Base-by-base conservation (phyloP, 2,329 filamentous ascomycete species). In the Epichloe bromicola region DNA sequence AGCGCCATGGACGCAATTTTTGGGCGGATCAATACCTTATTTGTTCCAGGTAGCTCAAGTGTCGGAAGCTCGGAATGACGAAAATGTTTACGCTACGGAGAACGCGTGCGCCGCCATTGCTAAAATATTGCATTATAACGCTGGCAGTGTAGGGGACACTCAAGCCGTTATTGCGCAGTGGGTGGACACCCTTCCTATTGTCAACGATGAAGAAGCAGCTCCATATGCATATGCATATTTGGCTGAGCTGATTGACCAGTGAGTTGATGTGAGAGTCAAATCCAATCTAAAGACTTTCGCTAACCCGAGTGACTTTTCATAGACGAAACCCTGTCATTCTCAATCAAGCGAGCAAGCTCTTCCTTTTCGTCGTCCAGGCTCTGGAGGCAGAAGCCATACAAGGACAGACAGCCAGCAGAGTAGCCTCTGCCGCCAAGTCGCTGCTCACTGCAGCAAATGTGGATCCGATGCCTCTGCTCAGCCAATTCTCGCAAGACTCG, bases 101-200 rank as follows among this genome's bases (percentile, higher is more conserved):
- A 98, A 98, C 64, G 91, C 91, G 6, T 96, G 88, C 59, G 91
- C 93, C 41, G 89, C 88, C 58, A 93, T 98, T 62, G 93, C 93
- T 37, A 98, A 98, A 76, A 91, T 98, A 49, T 74, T 98, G 57
- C 89, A 95, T 65, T 96, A 84, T 72, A 96, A 95, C 68, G 73
- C 82, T 23, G 75, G 75, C 58, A 86, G 86, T 63, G 83, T 98
- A 17, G 74, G 74, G 50, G 88, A 94, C 61, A 74, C 80, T 47
- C 83, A 93, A 62, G 78, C 85, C 38, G 76, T 96, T 26, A 82
- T 88, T 41, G 71, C 75, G n/a, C 84, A 86, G 64, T 98, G 93
- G 93, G 72, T 98, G 46, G 83, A 88, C 57, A 96, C 91, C 0
- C 74, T 98, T 37, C 93, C 93, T 0, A 85, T 98, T 49, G 83